Conservation (phyloP, 2,329 filamentous ascomycete species). For the Penicillium frequentans region DNA sequence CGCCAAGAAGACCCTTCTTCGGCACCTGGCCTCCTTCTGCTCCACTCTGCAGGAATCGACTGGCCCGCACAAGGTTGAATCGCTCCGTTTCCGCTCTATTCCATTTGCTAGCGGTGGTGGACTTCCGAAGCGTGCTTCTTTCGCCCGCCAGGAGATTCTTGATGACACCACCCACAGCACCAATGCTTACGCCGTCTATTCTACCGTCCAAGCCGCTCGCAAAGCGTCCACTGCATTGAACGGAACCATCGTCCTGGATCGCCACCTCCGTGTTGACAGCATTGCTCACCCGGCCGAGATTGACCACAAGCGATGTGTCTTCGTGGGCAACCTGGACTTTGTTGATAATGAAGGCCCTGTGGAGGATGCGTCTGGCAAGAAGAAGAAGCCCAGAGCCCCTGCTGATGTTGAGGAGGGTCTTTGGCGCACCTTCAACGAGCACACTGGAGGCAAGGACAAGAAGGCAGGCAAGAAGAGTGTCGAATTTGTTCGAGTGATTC, state of each 20-base stretch:
- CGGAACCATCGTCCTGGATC: slow-evolving; percentile 76
- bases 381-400: slow-evolving; percentile 73
- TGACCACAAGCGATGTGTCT: slow-evolving; percentile 87
- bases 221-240: slow-evolving; percentile 77
- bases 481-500: slow-evolving; percentile 88
- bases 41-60: slow-evolving; percentile 50
- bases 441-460: slow-evolving; percentile 32
- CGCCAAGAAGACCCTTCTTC: slow-evolving; percentile 73
- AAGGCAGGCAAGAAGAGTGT: slow-evolving; percentile 68
- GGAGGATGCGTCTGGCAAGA: slow-evolving; percentile 59
- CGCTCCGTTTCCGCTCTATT: slow-evolving; percentile 89
- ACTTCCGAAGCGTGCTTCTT: slow-evolving; percentile 92
- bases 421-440: slow-evolving; percentile 43
- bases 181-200: slow-evolving; percentile 93
- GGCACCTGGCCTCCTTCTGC: slow-evolving; percentile 77
- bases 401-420: slow-evolving; percentile 87
- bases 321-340: slow-evolving; percentile 94
- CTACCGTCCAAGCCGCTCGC: slow-evolving; percentile 70
- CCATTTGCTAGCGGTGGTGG: slow-evolving; percentile 70
- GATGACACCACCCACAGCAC: slow-evolving; percentile 87
- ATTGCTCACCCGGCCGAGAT: slow-evolving; percentile 81
- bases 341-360: slow-evolving; percentile 84
- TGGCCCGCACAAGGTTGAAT: slow-evolving; percentile 74
- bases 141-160: slow-evolving; percentile 87
- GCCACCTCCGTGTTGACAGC: slow-evolving; percentile 87